Base-by-base conservation (phyloP, 306 rosid genomes). In the Corylus heterophylla region DNA sequence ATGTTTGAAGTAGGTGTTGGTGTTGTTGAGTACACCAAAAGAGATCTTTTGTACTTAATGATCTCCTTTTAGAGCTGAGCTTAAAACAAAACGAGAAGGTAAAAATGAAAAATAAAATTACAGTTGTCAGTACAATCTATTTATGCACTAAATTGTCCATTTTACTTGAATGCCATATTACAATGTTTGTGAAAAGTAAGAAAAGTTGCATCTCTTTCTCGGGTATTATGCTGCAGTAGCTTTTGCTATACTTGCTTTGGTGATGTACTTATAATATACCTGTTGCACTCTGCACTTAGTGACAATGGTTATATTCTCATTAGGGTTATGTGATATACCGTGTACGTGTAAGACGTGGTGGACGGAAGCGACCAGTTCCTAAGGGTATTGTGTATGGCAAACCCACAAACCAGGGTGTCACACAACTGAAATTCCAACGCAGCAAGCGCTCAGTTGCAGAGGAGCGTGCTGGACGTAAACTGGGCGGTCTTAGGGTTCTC, bases 361-460 rank as follows among this genome's bases (percentile, higher is more conserved):
- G 80, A 13, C 47, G 80, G 64, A 76, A 76, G 80, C 51, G 80
- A 8, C 80, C 80, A n/a, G 78, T 76, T 50, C 80, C 51, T 5
- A 50, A 64, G 50, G 80, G 73, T 64, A 76, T 76, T 49, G 80
- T 63, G 48, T 76, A 76, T 69, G 74, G 81, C 18, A 78, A 78
- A 47, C 76, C 81, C 14, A 78, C 78, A 50, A 79, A 79, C 45
- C 83, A 79, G 25, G 78, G 83, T 50, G 83, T 79, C 13, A 79
- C 83, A 0, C 83, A 79, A 25, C 78, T 79, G 18, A 79, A 79
- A 54, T 79, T 79, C 52, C 78, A 63, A n/a, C 83, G 74, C 54
- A 79, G 83, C 78, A 79, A 79, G 78, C 44, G 83, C 61, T 79
- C 83, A 5, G 66, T 79, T 63, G 83, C 83, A 3, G 83, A 79